A percentile compares a stretch with the other conserved stretches of the same genome.
Conservation (phyloP, 2,329 filamentous ascomycete species). For the Colletotrichum cuscutae region DNA sequence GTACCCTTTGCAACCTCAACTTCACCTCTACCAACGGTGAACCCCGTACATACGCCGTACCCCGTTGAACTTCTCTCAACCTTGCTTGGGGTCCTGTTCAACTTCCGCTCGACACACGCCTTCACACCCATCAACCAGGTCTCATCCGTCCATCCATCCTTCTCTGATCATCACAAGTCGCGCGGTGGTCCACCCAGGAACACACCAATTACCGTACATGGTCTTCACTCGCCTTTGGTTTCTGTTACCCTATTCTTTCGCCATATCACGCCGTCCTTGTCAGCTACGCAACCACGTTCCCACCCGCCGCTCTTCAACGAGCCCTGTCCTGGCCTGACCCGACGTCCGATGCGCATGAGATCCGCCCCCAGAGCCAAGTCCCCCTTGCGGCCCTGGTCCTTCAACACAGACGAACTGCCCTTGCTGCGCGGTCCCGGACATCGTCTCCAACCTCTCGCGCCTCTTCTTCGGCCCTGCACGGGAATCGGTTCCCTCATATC, state of each 20-base stretch:
- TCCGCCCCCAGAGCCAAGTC: slow-evolving; percentile 34
- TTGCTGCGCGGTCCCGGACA: slow-evolving; percentile 21
- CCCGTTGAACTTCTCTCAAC: neutral
- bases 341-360: slow-evolving; percentile 33
- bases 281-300: slow-evolving; percentile 27
- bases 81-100: neutral
- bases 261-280: slow-evolving; percentile 27
- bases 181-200: neutral
- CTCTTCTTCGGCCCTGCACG: slow-evolving; percentile 24
- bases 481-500: slow-evolving; percentile 23
- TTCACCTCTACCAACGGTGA: too few species aligned
- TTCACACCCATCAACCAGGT: slow-evolving; percentile 11
- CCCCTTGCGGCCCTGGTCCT: slow-evolving; percentile 24
- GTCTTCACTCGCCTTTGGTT: slow-evolving; percentile 6
- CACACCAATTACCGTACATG: slow-evolving; percentile 17
- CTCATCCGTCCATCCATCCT: slow-evolving; percentile 9
- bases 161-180: neutral
- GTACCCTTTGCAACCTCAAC: too few species aligned
- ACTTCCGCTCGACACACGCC: slow-evolving; percentile 19
- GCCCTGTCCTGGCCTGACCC: slow-evolving; percentile 32
- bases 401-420: slow-evolving; percentile 21
- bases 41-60: too few species aligned
- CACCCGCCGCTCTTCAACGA: slow-evolving; percentile 22
- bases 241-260: slow-evolving; percentile 31
- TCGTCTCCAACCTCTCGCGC: slow-evolving; percentile 31